Evolutionary conservation across 176 grass and related monocot species (phyloP).

Genomic region (Poa annua): DNA sequence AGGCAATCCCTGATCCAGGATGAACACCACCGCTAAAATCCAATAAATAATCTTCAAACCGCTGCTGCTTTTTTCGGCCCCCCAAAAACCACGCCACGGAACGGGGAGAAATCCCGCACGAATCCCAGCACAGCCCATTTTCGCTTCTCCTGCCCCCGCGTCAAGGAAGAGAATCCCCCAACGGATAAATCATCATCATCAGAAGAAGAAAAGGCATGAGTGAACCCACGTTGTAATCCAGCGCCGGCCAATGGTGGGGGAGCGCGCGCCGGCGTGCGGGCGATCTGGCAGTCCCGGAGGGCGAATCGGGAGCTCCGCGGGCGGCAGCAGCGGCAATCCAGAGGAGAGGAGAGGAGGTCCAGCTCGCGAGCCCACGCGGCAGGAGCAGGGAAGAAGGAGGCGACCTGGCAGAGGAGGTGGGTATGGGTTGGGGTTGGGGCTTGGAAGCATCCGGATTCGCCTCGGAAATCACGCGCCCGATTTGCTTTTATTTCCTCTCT

Average conservation of each 20-base stretch:
- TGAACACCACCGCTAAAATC: background rate
- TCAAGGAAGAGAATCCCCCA: background rate
- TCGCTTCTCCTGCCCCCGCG: too few relatives aligned
- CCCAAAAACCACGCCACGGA: background rate
- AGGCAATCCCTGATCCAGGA: background rate
- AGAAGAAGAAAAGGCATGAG: background rate
- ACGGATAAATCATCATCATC: background rate
- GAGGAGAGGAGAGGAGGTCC: too few relatives aligned
- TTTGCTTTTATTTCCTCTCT: background rate
- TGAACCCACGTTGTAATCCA: slow-evolving; percentile 8
- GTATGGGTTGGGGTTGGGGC: slow-evolving; percentile 4
- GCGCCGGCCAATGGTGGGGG: background rate
- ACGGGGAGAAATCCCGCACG: background rate
- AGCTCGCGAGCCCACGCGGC: background rate
- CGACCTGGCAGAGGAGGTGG: slow-evolving; percentile 6
- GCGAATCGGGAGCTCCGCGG: slow-evolving; percentile 34
- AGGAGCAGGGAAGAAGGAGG: background rate
- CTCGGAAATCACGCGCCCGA: slow-evolving; percentile 35
- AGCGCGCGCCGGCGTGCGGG: too few relatives aligned
- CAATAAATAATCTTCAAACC: background rate
- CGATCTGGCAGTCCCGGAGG: slow-evolving; percentile 24
- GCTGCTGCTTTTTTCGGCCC: background rate
- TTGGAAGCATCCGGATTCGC: slow-evolving; percentile 61
- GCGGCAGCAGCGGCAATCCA: slow-evolving; percentile 30
- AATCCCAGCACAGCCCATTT: background rate